Evolutionary conservation across 371 early-diverging fungal species (phyloP), one percentile per base, ranked within the genome.

Genomic region (Syncephalis plumigaleata): DNA sequence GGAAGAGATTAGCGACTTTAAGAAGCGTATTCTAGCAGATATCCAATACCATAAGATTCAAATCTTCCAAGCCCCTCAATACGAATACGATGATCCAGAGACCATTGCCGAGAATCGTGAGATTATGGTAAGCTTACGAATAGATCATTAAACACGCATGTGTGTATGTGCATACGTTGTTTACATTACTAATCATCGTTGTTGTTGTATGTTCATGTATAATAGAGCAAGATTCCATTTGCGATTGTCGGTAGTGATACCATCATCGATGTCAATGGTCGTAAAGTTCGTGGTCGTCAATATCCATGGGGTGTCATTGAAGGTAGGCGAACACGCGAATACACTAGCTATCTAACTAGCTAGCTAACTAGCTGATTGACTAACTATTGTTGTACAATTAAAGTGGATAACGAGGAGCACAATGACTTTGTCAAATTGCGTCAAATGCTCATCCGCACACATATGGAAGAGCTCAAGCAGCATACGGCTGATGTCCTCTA

Each of bases 281-380:
- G 84, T 48, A 77, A 73, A 45, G 90, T 92, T 22, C 84, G 94
- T 49, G 96, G 92, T 37, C 78, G 96, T 52, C 73, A 81, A 61
- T 95, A 94, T 68, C 87, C 88, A 36, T 95, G 96, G 96, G 96
- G 96, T 58, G 76, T 84, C 22, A 85, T 95, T 52, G 89, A 89
- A 64, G 52, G 52, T 52, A 52, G n/a, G 7, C 8, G 9, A 16
- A 7, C 23, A 22, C 31, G n/a, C 9, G 15, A 25, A 39, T 13
- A n/a, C 18, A 8, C 8, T 5, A n/a, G 8, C 23, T 38, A 5
- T 42, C 47, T 47, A 47, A 47, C 36, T 40, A n/a, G 17, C 4
- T 23, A 13, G 22, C 15, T 42, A 24, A 42, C 20, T n/a, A n/a
- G 11, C n/a, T 11, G 11, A 37, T 37, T 37, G 9, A n/a, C 37